These are phyloP conservation scores for Globisporangium radiosum DNA, from an alignment of 352 stramenopile genomes.

Conservation along the genomic window DNA sequence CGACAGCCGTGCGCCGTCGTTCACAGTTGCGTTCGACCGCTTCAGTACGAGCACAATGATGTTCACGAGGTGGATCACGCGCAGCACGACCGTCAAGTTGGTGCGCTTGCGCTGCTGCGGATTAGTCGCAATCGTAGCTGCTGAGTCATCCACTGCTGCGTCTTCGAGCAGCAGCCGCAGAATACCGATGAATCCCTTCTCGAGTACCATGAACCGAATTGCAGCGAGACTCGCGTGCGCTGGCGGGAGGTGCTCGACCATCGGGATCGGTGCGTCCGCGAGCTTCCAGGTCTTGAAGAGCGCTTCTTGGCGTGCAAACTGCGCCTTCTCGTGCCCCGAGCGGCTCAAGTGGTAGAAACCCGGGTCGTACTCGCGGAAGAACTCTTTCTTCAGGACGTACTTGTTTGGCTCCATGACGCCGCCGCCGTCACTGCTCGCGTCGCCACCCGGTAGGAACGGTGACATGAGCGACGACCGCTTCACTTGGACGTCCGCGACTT, in stretches of 20 bases:
- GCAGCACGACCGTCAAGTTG: conserved; percentile 59
- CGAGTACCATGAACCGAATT: conserved; percentile 52
- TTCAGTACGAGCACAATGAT: conserved; percentile 59
- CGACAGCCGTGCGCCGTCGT: conserved; percentile 19
- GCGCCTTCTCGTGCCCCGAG: conserved; percentile 70
- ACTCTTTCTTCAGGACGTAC: conserved; percentile 76
- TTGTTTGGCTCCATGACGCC: conserved; percentile 63
- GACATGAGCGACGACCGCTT: conserved; percentile 31
- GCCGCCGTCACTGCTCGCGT: conserved; percentile 27
- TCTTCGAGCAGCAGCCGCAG: conserved; percentile 68
- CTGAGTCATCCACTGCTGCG: conserved; percentile 18
- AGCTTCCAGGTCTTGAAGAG: conserved; percentile 78
- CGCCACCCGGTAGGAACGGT: conserved; percentile 22
- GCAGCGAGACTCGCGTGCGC: conserved; percentile 44
- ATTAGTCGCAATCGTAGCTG: not conserved
- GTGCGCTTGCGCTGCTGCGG: conserved; percentile 30
- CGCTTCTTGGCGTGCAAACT: conserved; percentile 73
- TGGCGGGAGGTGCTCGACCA: conserved; percentile 51
- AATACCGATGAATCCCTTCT: conserved; percentile 56
- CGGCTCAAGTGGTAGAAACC: conserved; percentile 74
- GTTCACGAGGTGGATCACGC: conserved; percentile 65
- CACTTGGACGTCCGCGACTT: conserved; percentile 66
- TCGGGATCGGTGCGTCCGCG: conserved; percentile 56
- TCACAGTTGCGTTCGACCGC: conserved; percentile 14
- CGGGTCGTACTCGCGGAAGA: conserved; percentile 75